Conservation (phyloP, 2,329 filamentous ascomycete genomes). For the Monosporascus sp. region DNA sequence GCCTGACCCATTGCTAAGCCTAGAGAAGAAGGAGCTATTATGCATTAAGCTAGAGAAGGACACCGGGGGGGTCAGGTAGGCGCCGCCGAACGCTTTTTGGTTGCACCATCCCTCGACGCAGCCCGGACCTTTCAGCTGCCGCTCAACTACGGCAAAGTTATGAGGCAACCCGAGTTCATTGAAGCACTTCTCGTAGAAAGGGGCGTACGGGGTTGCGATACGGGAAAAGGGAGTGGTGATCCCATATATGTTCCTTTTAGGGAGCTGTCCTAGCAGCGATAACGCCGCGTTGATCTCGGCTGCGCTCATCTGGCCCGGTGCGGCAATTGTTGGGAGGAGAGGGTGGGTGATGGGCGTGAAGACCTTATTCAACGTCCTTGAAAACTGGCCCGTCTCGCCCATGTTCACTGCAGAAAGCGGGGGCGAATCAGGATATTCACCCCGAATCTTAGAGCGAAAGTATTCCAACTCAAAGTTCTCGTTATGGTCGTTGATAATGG, state of each 20-base stretch:
- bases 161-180: slow-evolving; percentile 83
- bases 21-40: slow-evolving; percentile 45
- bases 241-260: slow-evolving; percentile 74
- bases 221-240: slow-evolving; percentile 67
- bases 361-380: slow-evolving; percentile 75
- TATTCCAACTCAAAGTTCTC: slow-evolving; percentile 90
- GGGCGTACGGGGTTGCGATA: slow-evolving; percentile 63
- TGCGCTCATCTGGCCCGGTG: slow-evolving; percentile 78
- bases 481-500: slow-evolving; percentile 73
- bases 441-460: slow-evolving; percentile 72
- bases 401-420: slow-evolving; percentile 82
- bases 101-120: slow-evolving; percentile 68
- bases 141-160: slow-evolving; percentile 69
- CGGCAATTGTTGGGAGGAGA: slow-evolving; percentile 75
- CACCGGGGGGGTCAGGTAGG: slow-evolving; percentile 72
- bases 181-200: slow-evolving; percentile 82
- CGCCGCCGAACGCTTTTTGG: slow-evolving; percentile 73
- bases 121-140: slow-evolving; percentile 57
- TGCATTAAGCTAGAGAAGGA: slow-evolving; percentile 56
- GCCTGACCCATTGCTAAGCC: slow-evolving; percentile 44
- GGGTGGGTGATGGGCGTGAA: slow-evolving; percentile 88
- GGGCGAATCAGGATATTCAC: slow-evolving; percentile 62
- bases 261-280: slow-evolving; percentile 73
- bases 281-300: slow-evolving; percentile 79
- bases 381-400: slow-evolving; percentile 81